These are phyloP conservation scores for Coemansia brasiliensis DNA, from an alignment of 192 early-diverging fungal genomes.

Conservation along the genomic window DNA sequence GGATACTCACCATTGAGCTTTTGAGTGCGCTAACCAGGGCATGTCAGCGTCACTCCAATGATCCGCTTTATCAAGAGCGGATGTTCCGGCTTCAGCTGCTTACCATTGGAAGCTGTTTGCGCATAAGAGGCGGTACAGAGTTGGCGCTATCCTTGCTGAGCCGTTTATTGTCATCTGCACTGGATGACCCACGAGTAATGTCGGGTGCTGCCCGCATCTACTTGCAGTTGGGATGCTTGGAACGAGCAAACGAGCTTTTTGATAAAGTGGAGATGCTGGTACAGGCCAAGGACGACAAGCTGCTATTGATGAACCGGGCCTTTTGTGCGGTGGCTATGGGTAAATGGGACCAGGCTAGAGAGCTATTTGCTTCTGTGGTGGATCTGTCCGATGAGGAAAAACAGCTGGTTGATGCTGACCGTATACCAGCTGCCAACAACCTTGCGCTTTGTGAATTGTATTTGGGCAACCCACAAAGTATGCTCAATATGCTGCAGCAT, in stretches of 20 bases:
- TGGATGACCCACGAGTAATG: slow-evolving; percentile 19
- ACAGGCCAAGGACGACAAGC: slow-evolving; percentile 13
- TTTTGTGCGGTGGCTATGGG: slow-evolving; percentile 34
- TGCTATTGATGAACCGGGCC: slow-evolving; percentile 38
- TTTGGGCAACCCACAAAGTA: slow-evolving; percentile 37
- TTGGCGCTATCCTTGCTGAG: slow-evolving; percentile 15
- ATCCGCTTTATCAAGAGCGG: slow-evolving; percentile 13
- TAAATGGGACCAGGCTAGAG: slow-evolving; percentile 32
- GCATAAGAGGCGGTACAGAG: slow-evolving; percentile 13
- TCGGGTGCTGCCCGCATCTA: slow-evolving; percentile 35
- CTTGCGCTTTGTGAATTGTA: slow-evolving; percentile 44
- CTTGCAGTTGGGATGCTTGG: slow-evolving; percentile 36
- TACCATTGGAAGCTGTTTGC: slow-evolving; percentile 7
- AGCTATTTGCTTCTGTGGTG: slow-evolving; percentile 15
- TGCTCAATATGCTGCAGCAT: slow-evolving; percentile 30
- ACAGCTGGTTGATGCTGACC: slow-evolving; percentile 2
- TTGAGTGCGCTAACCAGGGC: slow-evolving; percentile 27
- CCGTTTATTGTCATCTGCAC: not conserved
- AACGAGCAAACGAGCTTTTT: slow-evolving; percentile 29
- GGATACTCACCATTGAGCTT: slow-evolving; percentile 12
- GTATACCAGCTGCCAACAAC: slow-evolving; percentile 39
- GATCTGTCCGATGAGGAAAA: not conserved
- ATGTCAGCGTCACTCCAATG: slow-evolving; percentile 10
- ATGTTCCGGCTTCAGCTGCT: slow-evolving; percentile 24
- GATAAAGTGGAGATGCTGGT: slow-evolving; percentile 12